Base-by-base conservation (phyloP, 371 early-diverging fungal species). In the Lichtheimia ornata region DNA sequence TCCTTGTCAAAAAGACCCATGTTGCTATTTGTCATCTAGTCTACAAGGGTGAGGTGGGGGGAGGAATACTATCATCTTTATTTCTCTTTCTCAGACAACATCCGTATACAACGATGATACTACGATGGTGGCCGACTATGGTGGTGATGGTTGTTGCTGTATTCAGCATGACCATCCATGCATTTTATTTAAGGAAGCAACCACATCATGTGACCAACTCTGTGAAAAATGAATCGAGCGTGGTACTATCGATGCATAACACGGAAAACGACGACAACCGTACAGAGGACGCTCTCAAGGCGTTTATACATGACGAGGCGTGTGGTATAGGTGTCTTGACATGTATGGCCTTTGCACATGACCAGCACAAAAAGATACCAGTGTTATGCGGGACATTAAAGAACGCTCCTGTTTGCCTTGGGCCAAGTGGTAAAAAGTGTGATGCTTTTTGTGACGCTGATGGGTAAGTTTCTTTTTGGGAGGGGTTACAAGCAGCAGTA, bases 401-500 rank as follows among this genome's bases (percentile, higher is more conserved):
- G 17, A 56, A 62, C 13, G 62, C 56, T 27, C 62, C 62, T 20
- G 30, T 62, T 6, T 62, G 62, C 40, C 25, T 18, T 7, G 17
- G 49, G 4, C 7, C 30, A 30, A 49, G 24, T 50, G 25, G 18
- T 6, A 27, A 62, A 1, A 24, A n/a, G 20, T 62, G 62, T 50
- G 30, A 55, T 35, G 62, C 52, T n/a, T 62, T 62, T 42, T 62
- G 62, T n/a, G 62, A 62, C 50, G 50, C 55, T 5, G 62, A 62
- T 42, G 62, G 62, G 62, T 62, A 54, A 62, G 56, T 22, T 11
- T 25, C 28, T 28, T 28, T 28, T 0, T 28, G 28, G 28, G 4
- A 4, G 28, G 0, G 0, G 28, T 7, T 7, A 28, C 28, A 28
- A 5, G 28, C 7, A 28, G 28, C 22, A 22, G 28, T 0, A 28